A percentile compares a stretch with the other conserved stretches of the same genome.
Evolutionary conservation across 2,329 filamentous ascomycete genomes (phyloP).

Genomic region (Paracoccidioides lutzii): DNA sequence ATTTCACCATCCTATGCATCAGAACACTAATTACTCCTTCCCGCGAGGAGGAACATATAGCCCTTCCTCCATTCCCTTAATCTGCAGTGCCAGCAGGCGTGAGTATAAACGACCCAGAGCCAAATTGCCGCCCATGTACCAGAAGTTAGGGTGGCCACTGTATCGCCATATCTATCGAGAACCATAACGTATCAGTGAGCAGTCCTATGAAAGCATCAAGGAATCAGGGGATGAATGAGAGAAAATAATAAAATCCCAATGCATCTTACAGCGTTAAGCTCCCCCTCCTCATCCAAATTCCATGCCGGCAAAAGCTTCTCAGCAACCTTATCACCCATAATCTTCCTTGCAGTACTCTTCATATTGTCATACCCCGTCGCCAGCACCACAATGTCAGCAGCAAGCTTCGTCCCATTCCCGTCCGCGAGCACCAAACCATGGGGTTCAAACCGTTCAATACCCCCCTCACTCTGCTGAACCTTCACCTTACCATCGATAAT

Average conservation of each 20-base stretch:
- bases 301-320: slow-evolving; percentile 45
- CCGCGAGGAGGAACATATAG: slow-evolving; percentile 11
- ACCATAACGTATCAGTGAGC: background rate
- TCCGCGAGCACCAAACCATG: slow-evolving; percentile 40
- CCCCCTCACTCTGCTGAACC: slow-evolving; percentile 43
- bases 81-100: slow-evolving; percentile 38
- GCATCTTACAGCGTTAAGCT: slow-evolving; percentile 36
- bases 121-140: slow-evolving; percentile 54
- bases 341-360: slow-evolving; percentile 46
- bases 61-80: slow-evolving; percentile 34
- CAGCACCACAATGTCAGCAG: slow-evolving; percentile 51
- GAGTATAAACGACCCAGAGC: slow-evolving; percentile 51
- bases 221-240: background rate
- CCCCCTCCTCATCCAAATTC: slow-evolving; percentile 45
- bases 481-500: slow-evolving; percentile 49
- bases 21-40: background rate
- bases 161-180: slow-evolving; percentile 36
- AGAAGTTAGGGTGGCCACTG: slow-evolving; percentile 51
- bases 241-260: background rate
- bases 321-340: slow-evolving; percentile 50
- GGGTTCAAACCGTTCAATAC: slow-evolving; percentile 40
- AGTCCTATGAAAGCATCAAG: background rate
- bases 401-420: slow-evolving; percentile 39
- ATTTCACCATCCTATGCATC: too few species aligned
- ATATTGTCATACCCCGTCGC: slow-evolving; percentile 58